These are phyloP conservation scores for Lactarius tabidus DNA, from an alignment of 768 basidiomycete genomes.

Conservation along the genomic window DNA sequence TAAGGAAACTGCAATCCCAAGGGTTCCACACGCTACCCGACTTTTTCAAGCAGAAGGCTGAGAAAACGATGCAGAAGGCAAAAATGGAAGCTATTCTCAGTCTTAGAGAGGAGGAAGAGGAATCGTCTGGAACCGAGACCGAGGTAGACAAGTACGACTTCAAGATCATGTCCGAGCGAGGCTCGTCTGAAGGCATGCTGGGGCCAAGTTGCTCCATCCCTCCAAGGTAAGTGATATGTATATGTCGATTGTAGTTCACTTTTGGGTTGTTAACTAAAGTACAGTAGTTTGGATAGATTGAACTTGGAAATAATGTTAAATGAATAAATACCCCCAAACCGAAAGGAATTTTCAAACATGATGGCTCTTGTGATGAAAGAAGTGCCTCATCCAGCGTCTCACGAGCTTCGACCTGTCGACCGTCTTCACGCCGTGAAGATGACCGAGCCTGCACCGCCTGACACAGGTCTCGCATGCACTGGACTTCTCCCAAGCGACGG, in stretches of 20 bases:
- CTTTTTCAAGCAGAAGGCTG: neutral
- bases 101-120: neutral
- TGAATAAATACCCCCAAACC: neutral
- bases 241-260: neutral
- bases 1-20: neutral
- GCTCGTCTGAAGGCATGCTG: neutral
- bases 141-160: neutral
- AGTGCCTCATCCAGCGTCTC: neutral
- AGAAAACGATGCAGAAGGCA: neutral
- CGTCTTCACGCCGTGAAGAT: neutral
- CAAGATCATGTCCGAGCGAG: neutral
- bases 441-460: neutral
- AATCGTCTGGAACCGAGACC: neutral
- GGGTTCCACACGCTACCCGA: neutral
- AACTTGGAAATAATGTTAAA: neutral
- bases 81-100: neutral
- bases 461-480: neutral
- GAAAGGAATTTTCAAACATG: neutral
- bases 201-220: neutral
- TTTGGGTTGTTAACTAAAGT: neutral
- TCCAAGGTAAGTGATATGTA: neutral
- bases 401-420: neutral
- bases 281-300: neutral
- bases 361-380: neutral
- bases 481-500: neutral